Evolutionary conservation across 352 stramenopile genomes (phyloP).

Genomic region (Phytophthora kernoviae): DNA sequence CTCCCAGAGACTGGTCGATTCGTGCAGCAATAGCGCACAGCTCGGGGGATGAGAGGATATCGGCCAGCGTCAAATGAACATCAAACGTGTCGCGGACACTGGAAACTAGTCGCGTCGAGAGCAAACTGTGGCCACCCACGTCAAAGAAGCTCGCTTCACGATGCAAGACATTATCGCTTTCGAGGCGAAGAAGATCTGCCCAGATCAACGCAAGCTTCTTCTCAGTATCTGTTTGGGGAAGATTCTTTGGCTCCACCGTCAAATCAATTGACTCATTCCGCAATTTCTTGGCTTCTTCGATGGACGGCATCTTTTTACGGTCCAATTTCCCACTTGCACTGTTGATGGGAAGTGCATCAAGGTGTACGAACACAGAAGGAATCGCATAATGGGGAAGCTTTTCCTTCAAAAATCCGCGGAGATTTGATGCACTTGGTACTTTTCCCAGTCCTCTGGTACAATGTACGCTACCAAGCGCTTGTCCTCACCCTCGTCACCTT

Average conservation of each 20-base stretch:
- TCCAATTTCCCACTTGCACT: constrained; percentile 89
- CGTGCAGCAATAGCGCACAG: constrained; percentile 59
- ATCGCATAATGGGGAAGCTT: constrained; percentile 87
- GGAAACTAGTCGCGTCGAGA: constrained; percentile 75
- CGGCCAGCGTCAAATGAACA: constrained; percentile 74
- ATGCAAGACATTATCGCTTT: constrained; percentile 57
- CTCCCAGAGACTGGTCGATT: constrained; percentile 48
- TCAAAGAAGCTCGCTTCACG: constrained; percentile 82
- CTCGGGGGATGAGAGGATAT: constrained; percentile 68
- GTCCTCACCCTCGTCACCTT: constrained; percentile 83
- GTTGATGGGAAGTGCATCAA: constrained; percentile 88
- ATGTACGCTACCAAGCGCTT: constrained; percentile 95
- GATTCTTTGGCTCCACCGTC: constrained; percentile 37
- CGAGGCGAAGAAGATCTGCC: constrained; percentile 68
- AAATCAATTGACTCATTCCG: constrained; percentile 81
- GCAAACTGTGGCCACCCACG: constrained; percentile 78
- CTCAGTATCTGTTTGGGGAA: constrained; percentile 67
- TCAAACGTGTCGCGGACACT: constrained; percentile 69
- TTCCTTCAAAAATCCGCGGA: constrained; percentile 71
- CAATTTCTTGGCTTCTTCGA: constrained; percentile 70
- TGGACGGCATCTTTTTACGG: constrained; percentile 83
- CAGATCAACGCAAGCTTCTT: constrained; percentile 64
- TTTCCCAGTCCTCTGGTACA: constrained; percentile 76
- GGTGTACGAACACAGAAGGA: constrained; percentile 78
- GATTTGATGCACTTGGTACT: constrained; percentile 63